Evolutionary conservation across 75 land plant genomes (phyloP).

Genomic region (Azolla pinnata): DNA sequence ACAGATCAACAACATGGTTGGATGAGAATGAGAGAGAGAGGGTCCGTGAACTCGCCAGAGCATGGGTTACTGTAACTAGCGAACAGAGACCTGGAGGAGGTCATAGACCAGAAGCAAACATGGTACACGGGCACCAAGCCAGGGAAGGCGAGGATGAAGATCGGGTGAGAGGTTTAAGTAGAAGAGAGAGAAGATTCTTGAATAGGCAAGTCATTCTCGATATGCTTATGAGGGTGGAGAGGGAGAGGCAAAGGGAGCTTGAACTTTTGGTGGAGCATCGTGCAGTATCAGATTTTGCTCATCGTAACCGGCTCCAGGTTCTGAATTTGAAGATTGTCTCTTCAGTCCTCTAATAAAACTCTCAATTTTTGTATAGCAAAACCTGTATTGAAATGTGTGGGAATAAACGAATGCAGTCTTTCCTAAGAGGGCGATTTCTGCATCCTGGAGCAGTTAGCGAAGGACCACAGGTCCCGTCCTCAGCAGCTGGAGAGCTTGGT

Average conservation of each 20-base stretch:
- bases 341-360: background rate
- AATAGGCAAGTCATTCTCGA: constrained; percentile 74
- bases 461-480: constrained; percentile 68
- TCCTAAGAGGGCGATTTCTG: constrained; percentile 85
- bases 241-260: constrained; percentile 80
- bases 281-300: constrained; percentile 81
- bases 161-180: constrained; percentile 23
- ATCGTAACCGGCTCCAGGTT: constrained; percentile 87
- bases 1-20: constrained; percentile 63
- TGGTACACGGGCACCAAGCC: no score
- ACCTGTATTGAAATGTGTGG: background rate
- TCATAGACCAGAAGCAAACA: constrained; percentile 25
- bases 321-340: background rate
- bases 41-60: constrained; percentile 68
- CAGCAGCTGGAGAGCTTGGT: constrained; percentile 71
- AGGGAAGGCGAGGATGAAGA: constrained; percentile 24
- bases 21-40: constrained; percentile 83
- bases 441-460: constrained; percentile 45
- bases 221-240: constrained; percentile 59
- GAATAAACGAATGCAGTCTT: constrained; percentile 52
- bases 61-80: constrained; percentile 77
- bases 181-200: constrained; percentile 43
- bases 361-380: background rate
- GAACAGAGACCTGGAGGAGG: constrained; percentile 46
- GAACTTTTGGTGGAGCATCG: constrained; percentile 63